Evolutionary conservation across 495 filamentous ascomycete species (phyloP), one percentile per base, ranked within the genome.

Genomic region (Penicillium coprophilum): DNA sequence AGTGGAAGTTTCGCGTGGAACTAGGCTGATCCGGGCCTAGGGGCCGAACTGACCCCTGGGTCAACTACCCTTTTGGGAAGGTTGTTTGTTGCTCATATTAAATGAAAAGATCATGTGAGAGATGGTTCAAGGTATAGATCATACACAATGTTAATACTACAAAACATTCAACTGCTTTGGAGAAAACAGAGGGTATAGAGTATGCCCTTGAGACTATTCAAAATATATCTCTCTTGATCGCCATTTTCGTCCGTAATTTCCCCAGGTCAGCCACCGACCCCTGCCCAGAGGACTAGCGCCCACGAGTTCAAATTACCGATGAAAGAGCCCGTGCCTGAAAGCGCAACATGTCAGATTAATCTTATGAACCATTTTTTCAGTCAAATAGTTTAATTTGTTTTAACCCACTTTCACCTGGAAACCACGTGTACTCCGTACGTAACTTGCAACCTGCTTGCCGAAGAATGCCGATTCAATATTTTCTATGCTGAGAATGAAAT

Each of bases 21-120:
- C 52, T 46, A 54, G 20, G 23, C 41, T 27, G 21, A 28, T 38
- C 31, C 32, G 20, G 52, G 52, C 6, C 52, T 54, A 54, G 41
- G 15, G 43, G 15, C 52, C 52, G 52, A 46, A 46, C 32, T 1
- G 52, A 46, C 52, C 52, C 52, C 52, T 54, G 52, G 52, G 41
- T 54, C 52, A 38, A 15, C n/a, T 21, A 0, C 52, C 52, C 9
- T 10, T 46, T 46, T 23, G 15, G 52, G 52, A 46, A 54, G 32
- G 43, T 38, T 54, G 17, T 44, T 54, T 45, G 52, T 7, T 54
- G 52, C 19, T 54, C 52, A 15, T 54, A 54, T 54, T 46, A 54
- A 20, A 54, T 41, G 52, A 54, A 46, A 31, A 54, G 52, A 46
- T 54, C 52, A 54, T 5, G 9, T 3, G 31, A 15, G 13, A 2